Evolutionary conservation across 2,329 filamentous ascomycete species (phyloP).

Genomic region (Trichoderma hamatum): DNA sequence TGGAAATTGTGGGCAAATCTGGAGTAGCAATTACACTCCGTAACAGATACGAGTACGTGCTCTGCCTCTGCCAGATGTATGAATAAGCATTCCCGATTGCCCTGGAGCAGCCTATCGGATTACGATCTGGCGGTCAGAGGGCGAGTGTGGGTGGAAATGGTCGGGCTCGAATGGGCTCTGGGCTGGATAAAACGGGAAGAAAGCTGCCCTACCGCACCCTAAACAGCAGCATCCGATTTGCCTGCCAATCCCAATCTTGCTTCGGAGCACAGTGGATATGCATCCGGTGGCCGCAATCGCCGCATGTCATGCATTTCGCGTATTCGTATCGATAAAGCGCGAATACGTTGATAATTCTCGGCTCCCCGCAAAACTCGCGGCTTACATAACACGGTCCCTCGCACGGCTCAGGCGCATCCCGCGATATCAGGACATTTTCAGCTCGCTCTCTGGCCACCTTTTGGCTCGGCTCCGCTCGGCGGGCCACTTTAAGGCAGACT

Average conservation of each 20-base stretch:
- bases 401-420: conserved; percentile 6
- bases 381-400: conserved; percentile 1
- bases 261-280: neutral
- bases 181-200: neutral
- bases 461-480: conserved; percentile 24
- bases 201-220: neutral
- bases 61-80: neutral
- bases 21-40: neutral
- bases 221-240: neutral
- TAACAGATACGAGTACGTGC: neutral
- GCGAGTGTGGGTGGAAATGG: conserved; percentile 9
- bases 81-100: neutral
- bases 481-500: neutral
- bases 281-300: neutral
- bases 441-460: conserved; percentile 18
- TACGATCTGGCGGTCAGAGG: neutral
- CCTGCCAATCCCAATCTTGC: neutral
- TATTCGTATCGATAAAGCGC: conserved; percentile 23
- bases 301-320: conserved; percentile 11
- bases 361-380: neutral
- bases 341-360: conserved; percentile 9
- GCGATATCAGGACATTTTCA: conserved; percentile 21
- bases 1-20: neutral
- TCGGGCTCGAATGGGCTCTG: neutral
- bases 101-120: neutral